Percentiles rank a stretch among this genome's conserved stretches.
These are phyloP conservation scores for Adansonia madagascariensis DNA, from an alignment of 441 rosid genomes.

Conservation along the genomic window DNA sequence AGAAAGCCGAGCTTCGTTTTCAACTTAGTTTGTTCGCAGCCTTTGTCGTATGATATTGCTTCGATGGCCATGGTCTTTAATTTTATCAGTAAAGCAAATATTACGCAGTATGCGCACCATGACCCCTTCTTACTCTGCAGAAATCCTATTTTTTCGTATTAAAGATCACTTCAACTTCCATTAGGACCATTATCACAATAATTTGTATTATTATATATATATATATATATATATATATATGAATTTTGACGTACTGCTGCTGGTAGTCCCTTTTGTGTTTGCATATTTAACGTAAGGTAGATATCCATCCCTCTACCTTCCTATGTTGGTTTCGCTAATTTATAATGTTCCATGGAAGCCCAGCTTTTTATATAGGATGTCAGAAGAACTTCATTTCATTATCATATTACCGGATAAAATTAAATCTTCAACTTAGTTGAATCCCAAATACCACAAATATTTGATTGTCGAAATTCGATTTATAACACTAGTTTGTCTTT, in stretches of 20 bases:
- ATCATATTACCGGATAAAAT: not conserved
- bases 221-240: not conserved
- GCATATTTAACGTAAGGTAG: not conserved
- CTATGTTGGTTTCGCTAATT: not conserved
- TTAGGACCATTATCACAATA: not conserved
- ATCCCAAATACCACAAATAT: not conserved
- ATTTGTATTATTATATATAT: not conserved
- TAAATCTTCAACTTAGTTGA: not conserved
- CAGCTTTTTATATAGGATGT: not conserved
- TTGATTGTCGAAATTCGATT: not conserved
- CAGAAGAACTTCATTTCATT: not conserved
- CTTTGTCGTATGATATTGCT: conserved; percentile 79
- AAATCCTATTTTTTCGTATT: conserved; percentile 34
- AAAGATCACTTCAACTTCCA: not conserved
- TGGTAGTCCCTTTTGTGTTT: too few relatives aligned
- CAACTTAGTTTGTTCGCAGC: conserved; percentile 72
- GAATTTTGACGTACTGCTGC: not conserved
- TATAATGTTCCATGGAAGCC: not conserved
- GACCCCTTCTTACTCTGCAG: conserved; percentile 87
- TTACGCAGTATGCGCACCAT: conserved; percentile 84
- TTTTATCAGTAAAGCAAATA: conserved; percentile 85
- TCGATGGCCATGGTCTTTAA: conserved; percentile 88
- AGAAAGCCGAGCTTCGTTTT: not conserved
- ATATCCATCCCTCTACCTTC: not conserved
- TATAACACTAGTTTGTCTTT: too few relatives aligned